Base-by-base conservation (phyloP, 805 yeast species). In the Zygosaccharomyces bisporus region DNA sequence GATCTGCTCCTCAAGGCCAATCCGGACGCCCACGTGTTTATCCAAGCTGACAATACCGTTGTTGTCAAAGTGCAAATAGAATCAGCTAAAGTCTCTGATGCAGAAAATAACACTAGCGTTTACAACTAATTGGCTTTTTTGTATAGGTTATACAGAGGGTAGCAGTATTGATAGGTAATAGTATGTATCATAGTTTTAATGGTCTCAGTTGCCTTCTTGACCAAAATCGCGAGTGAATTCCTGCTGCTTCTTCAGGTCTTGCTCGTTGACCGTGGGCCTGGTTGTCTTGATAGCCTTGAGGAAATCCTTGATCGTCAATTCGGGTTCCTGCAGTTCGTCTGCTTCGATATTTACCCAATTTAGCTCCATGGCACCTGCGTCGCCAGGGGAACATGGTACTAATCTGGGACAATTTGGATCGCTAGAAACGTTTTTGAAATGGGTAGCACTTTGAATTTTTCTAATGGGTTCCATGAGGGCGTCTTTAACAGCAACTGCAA, bases 351-450 rank as follows among this genome's bases (percentile, higher is more conserved):
- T 91, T 76, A 86, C 80, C 99, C 99, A 93, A 60, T 80, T 81
- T 87, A 86, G 83, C 61, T 93, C 99, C 32, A 68, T 64, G 0
- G 98, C 96, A 13, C 77, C 86, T 2, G 65, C 61, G 52, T 86
- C 96, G n/a, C 99, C 99, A 0, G 99, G 99, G 0, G 97, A 89
- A 61, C 99, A 93, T 1, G 99, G 99, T 12, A 90, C 86, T 39
- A 79, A 75, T 61, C 79, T 81, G 20, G 64, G 55, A 7, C 35
- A 27, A 1, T 63, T 64, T 9, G 67, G 57, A 23, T 67, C 70
- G 20, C 68, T 71, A 2, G 69, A 74, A 6, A 73, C 71, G 48
- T 75, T 73, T 61, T 84, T 85, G 72, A 93, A 93, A 71, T 93
- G 99, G 0, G 99, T 93, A 0, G 99, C 97, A 59, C 79, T 83